Conservation (phyloP, 2,329 filamentous ascomycete genomes). For the Epichloe sibirici region DNA sequence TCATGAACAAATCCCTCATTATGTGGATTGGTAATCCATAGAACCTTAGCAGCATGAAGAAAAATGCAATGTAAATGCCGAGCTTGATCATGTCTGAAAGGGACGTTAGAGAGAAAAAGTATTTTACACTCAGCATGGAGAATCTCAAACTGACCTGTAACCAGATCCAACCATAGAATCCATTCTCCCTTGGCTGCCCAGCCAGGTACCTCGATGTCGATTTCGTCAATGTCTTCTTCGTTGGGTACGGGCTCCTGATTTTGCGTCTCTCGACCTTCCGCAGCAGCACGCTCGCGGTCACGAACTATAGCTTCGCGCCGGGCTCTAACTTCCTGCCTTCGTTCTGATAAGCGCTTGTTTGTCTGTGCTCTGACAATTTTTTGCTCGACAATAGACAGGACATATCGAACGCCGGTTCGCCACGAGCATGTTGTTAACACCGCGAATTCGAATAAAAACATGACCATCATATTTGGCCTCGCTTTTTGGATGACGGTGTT, state of each 20-base stretch:
- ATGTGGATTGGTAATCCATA: slow-evolving; percentile 96
- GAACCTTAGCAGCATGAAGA: slow-evolving; percentile 83
- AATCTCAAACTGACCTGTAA: slow-evolving; percentile 48
- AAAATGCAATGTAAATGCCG: slow-evolving; percentile 80
- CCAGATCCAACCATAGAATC: slow-evolving; percentile 76
- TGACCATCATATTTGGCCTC: slow-evolving; percentile 98
- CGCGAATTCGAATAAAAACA: slow-evolving; percentile 98
- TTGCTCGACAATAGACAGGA: slow-evolving; percentile 65
- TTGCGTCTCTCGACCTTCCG: slow-evolving; percentile 46
- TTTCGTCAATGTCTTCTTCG: slow-evolving; percentile 74
- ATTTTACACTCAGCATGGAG: background rate
- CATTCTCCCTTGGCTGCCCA: slow-evolving; percentile 96
- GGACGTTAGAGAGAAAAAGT: slow-evolving; percentile 3
- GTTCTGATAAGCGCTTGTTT: slow-evolving; percentile 51
- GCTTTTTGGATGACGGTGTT: slow-evolving; percentile 76
- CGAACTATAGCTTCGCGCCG: slow-evolving; percentile 40
- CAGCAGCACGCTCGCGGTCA: slow-evolving; percentile 34
- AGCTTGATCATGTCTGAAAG: slow-evolving; percentile 75
- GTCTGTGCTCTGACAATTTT: slow-evolving; percentile 66
- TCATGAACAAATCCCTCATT: slow-evolving; percentile 89
- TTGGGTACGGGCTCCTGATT: slow-evolving; percentile 40
- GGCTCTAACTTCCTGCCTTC: slow-evolving; percentile 54
- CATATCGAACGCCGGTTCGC: slow-evolving; percentile 69
- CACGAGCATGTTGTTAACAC: slow-evolving; percentile 69
- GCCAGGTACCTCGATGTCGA: slow-evolving; percentile 87